phyloP scores from a whole-genome alignment of 495 filamentous ascomycete species.

The Darksidea phi region DNA sequence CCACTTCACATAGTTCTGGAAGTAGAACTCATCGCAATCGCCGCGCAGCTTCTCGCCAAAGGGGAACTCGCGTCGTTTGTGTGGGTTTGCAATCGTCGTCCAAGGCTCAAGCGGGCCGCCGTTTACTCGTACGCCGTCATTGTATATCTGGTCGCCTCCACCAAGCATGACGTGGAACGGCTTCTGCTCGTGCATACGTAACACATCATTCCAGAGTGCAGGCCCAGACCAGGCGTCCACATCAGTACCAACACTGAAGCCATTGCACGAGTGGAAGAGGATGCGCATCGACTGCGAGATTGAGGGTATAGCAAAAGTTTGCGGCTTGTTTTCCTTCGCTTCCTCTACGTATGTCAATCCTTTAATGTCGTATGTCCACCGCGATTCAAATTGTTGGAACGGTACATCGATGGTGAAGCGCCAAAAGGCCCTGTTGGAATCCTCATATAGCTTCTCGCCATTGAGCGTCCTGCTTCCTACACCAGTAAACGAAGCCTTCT shows the following conservation, averaged over 20 bases:
- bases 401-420: constrained; percentile 65
- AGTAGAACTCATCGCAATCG: constrained; percentile 86
- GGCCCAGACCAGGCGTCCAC: constrained; percentile 79
- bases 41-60: constrained; percentile 72
- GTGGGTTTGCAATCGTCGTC: constrained; percentile 78
- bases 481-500: constrained; percentile 16
- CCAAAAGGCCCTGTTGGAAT: constrained; percentile 77
- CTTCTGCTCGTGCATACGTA: constrained; percentile 63
- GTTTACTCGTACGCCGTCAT: constrained; percentile 79
- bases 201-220: constrained; percentile 86
- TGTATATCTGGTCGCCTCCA: constrained; percentile 94
- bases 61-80: constrained; percentile 72
- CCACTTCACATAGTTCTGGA: constrained; percentile 85
- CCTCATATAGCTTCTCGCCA: constrained; percentile 76
- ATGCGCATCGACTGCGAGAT: constrained; percentile 83
- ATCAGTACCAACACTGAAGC: constrained; percentile 90
- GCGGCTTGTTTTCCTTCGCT: constrained; percentile 22
- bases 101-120: constrained; percentile 78
- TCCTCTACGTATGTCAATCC: constrained; percentile 49
- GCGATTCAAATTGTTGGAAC: constrained; percentile 54
- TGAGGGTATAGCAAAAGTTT: constrained; percentile 71
- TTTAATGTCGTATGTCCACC: constrained; percentile 61
- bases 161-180: constrained; percentile 96
- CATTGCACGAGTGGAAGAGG: constrained; percentile 96
- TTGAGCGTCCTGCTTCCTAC: constrained; percentile 37